phyloP scores from a whole-genome alignment of 805 yeast genomes.

The Metschnikowia anglica region DNA sequence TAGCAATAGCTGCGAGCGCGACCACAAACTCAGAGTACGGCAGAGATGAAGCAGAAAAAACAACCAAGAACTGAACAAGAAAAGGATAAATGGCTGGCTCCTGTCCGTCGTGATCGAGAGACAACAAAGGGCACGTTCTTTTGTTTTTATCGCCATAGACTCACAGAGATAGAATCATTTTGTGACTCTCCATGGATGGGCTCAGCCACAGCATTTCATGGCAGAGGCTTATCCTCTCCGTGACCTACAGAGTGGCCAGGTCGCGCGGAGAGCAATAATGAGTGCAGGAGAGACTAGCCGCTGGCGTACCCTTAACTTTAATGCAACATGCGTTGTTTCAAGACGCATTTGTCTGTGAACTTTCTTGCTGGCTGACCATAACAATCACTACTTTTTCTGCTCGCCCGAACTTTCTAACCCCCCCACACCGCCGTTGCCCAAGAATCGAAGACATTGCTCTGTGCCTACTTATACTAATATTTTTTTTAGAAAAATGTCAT shows the following conservation, averaged over 20 bases:
- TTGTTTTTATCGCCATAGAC: too few species aligned
- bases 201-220: background rate
- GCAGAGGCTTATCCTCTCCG: constrained; percentile 3
- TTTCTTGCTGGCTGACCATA: constrained; percentile 5
- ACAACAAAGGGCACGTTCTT: background rate
- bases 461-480: constrained; percentile 13
- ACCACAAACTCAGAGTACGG: too few species aligned
- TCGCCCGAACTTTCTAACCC: background rate
- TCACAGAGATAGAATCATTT: background rate
- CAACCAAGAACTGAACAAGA: background rate
- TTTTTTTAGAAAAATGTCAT: constrained; percentile 33
- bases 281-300: constrained; percentile 8
- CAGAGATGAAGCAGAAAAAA: background rate
- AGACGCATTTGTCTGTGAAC: constrained; percentile 4
- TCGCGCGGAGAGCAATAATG: constrained; percentile 5
- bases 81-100: background rate
- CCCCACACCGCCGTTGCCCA: background rate
- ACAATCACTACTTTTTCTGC: constrained; percentile 7
- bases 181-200: background rate
- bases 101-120: background rate
- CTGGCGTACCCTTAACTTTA: constrained; percentile 1
- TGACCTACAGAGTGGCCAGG: background rate
- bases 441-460: background rate
- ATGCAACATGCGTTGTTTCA: constrained; percentile 7
- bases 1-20: too few species aligned